Conservation (phyloP, 177 flowering plant species). For the Vitis hybrid region DNA sequence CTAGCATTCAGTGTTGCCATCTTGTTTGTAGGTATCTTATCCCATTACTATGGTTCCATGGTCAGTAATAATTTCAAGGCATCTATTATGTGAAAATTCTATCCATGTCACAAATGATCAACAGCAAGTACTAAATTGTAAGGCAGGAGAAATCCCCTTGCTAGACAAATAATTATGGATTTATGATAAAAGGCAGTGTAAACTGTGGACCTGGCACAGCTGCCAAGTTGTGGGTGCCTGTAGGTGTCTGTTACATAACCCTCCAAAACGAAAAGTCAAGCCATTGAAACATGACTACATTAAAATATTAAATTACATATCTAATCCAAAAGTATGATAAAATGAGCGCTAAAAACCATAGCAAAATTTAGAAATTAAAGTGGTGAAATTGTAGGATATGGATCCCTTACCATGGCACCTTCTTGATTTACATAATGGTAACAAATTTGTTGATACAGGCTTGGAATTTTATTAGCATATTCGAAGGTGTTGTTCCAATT, state of each 20-base stretch:
- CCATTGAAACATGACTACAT: not conserved
- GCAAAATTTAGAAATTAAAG: not conserved
- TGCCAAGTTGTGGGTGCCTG: not conserved
- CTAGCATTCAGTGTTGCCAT: slow-evolving; percentile 65
- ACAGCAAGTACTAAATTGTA: no score
- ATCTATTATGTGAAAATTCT: not conserved
- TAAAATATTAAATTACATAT: not conserved
- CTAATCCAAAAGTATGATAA: not conserved
- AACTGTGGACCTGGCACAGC: not conserved
- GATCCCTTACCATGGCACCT: not conserved
- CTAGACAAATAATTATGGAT: not conserved
- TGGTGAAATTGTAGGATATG: not conserved
- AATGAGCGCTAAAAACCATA: no score
- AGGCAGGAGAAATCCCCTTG: not conserved
- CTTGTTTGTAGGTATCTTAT: slow-evolving; percentile 99
- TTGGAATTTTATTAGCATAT: not conserved
- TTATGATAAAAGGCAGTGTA: not conserved
- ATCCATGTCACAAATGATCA: no score
- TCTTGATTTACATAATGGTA: not conserved
- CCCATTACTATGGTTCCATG: slow-evolving; percentile 13
- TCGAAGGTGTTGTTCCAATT: no score
- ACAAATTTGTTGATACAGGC: not conserved
- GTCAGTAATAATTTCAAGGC: not conserved
- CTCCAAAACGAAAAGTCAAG: not conserved
- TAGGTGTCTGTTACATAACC: not conserved